Evolutionary conservation across 768 basidiomycete genomes (phyloP), one percentile per base, ranked within the genome.

Genomic region (Astraeus odoratus): DNA sequence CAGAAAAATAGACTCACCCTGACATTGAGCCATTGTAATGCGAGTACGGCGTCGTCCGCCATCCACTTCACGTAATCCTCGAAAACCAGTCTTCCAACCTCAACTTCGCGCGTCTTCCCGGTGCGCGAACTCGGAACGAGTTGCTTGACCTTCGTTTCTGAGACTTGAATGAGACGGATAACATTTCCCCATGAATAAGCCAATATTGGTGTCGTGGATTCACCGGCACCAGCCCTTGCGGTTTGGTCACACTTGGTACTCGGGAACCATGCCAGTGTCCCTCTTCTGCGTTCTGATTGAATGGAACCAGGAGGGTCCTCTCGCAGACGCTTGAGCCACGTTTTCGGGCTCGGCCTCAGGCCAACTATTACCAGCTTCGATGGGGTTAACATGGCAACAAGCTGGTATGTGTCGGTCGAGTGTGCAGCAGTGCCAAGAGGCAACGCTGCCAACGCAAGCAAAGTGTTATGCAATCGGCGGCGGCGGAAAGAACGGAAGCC

Each of bases 311-410:
- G 70, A 44, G 76, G 76, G 20, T 67, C 56, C 10, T 73, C 70
- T 8, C 86, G 80, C 48, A 80, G 69, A 43, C 72, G 76, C 57
- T 88, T 83, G 57, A 86, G 85, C 92, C 93, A 97, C 0, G 94
- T 99, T 57, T 86, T 81, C 7, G 96, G 89, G 0, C 80, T 76
- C 3, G 96, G 96, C 55, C 90, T 93, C 49, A 99, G 61, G 5
- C 93, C 93, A 8, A 98, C 92, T 27, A 98, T 77, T 10, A 99
- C 87, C 3, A 98, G 70, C 59, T 99, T 99, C 19, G 82, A 76
- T 0, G 90, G 81, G 0, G 96, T 99, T 24, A 98, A 72, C 37
- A 99, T 64, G 0, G 94, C 92, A 25, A 89, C 76, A 23, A 96
- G 67, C 43, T 86, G 76, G 57, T 91, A 89, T 8, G 67, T 54